Evolutionary conservation across 2,329 filamentous ascomycete genomes (phyloP).

Genomic region (Pseudogymnoascus sp.): DNA sequence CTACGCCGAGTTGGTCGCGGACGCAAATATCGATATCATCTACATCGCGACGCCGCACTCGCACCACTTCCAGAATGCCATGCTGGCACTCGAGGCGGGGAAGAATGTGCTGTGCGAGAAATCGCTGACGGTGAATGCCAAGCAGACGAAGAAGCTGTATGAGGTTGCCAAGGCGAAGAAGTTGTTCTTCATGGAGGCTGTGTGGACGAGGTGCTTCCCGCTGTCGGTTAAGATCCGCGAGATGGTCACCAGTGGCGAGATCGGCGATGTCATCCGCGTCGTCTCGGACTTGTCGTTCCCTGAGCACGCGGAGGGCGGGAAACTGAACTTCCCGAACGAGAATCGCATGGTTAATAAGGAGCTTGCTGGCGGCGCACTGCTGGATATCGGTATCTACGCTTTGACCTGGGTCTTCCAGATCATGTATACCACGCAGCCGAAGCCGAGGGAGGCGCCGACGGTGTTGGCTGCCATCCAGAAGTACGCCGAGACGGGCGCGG

Average conservation of each 20-base stretch:
- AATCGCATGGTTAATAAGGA: slow-evolving; percentile 64
- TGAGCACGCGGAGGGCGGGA: slow-evolving; percentile 44
- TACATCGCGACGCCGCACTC: slow-evolving; percentile 68
- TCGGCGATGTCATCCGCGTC: slow-evolving; percentile 39
- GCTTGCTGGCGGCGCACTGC: slow-evolving; percentile 58
- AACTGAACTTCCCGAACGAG: slow-evolving; percentile 33
- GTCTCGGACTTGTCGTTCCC: slow-evolving; percentile 37
- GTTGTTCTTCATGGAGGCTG: slow-evolving; percentile 57
- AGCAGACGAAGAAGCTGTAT: slow-evolving; percentile 52
- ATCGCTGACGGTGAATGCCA: slow-evolving; percentile 62
- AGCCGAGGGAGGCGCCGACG: slow-evolving; percentile 46
- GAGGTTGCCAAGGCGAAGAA: slow-evolving; percentile 55
- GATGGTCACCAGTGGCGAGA: slow-evolving; percentile 31
- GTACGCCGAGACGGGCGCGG: slow-evolving; percentile 52
- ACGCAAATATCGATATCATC: slow-evolving; percentile 59
- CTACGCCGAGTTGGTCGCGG: slow-evolving; percentile 58
- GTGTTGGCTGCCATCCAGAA: slow-evolving; percentile 52
- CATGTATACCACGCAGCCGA: slow-evolving; percentile 58
- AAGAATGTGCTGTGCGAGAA: slow-evolving; percentile 69
- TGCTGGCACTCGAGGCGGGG: slow-evolving; percentile 56
- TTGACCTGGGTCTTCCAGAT: slow-evolving; percentile 67
- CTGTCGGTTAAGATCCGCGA: slow-evolving; percentile 53
- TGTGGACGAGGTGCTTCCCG: slow-evolving; percentile 67
- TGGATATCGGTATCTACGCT: slow-evolving; percentile 65
- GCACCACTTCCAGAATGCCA: slow-evolving; percentile 65